Base-by-base conservation (phyloP, 139 green algal genomes). In the Chlamydomonas sp. region DNA sequence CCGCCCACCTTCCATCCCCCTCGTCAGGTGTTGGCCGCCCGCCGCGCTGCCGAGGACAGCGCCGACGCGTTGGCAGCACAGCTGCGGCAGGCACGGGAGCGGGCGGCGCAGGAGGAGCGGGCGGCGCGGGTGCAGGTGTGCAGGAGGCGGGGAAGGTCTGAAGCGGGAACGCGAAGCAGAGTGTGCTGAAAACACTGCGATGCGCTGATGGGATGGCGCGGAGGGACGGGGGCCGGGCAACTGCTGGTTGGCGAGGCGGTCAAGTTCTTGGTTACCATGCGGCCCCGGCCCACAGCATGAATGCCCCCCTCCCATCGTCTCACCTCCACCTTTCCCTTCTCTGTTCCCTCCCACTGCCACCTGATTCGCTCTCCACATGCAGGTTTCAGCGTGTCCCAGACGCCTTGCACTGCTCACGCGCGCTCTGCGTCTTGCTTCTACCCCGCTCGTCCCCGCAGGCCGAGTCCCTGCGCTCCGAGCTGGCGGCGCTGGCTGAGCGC, bases 121-220 rank as follows among this genome's bases (percentile, higher is more conserved):
- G 57, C 57, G 16, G 64, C 10, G 49, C 77, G 20, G 84, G 20
- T 31, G 74, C 75, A 82, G 84, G 84, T 88, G 84, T 2, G 81
- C 20, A 12, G 2, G 67, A 57, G 77, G 18, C 15, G 20, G 17
- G 31, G 74, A 12, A 17, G 57, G 75, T 57, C 1, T 31, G 57
- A 2, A 58, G 69, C 14, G 7, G 69, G 69, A 16, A 49, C 31
- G 69, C 15, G 16, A 18, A 16, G 69, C 14, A 76, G 69, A 16
- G 10, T 12, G 69, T 5, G 69, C 14, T 57, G 69, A 8, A n/a
- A 16, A 20, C 14, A 16, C 14, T 31, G 10, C 14, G 69, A 20
- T 49, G 69, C 14, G 69, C n/a, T 12, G 15, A 76, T 8, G 69
- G 16, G 12, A 76, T 76, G 31, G 31, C 31, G 31, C 31, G 31